Base-by-base conservation (phyloP, 345 rosid genomes). In the Linum tenue region DNA sequence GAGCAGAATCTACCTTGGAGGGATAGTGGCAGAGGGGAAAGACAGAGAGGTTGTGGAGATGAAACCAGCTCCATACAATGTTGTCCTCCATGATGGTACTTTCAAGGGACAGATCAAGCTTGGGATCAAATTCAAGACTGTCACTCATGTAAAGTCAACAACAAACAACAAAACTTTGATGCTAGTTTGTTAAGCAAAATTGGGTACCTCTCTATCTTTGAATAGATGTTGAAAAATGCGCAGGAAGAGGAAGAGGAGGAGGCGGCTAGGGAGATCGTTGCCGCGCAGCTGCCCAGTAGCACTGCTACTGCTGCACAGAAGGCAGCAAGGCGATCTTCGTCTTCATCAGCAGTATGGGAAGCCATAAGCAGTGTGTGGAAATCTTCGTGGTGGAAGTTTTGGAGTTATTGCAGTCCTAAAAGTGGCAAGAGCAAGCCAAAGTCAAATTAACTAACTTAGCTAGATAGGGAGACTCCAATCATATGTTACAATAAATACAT, bases 41-140 rank as follows among this genome's bases (percentile, higher is more conserved):
- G 82, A 84, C 22, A 84, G 70, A 71, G 88, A 86, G 59, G 17
- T 63, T 55, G 59, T 83, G 15, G 85, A 83, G 72, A 76, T 84
- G 66, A 80, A 71, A 67, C 88, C 97, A 72, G 70, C 81, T 68
- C 77, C 86, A 6, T 84, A 80, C 64, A 88, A 82, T 72, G 95
- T 85, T 56, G 86, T 88, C 60, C 90, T 85, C 59, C 90, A 86
- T 59, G 96, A 94, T 64, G 75, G 78, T 70, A 78, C 92, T 39
- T 90, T 84, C 62, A 85, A 78, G 76, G 96, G 95, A 69, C 74
- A 78, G 72, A 66, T 87, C 2, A 80, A 79, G 74, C 65, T 88
- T 58, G 95, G 92, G 9, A 74, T 90, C 68, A 90, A 73, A 67
- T 90, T 94, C 86, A 64, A 0, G 31, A 22, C 53, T 10, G 14